Percentiles rank a stretch among this genome's conserved stretches.
These are phyloP conservation scores for Orbilia ellipsospora DNA, from an alignment of 2,329 filamentous ascomycete genomes.

Conservation along the genomic window DNA sequence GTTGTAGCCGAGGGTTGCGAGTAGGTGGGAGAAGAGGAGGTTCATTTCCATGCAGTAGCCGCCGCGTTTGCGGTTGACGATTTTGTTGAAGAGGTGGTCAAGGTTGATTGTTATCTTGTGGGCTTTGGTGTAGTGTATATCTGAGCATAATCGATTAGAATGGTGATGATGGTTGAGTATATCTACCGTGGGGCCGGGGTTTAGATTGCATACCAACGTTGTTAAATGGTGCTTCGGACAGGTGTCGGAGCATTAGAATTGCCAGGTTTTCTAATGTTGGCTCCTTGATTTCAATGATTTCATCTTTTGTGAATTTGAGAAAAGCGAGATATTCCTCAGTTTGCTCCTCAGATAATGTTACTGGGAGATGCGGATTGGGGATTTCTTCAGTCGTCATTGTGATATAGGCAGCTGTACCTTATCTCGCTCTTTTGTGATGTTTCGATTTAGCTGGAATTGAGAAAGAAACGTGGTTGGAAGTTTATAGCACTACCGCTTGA, in stretches of 20 bases:
- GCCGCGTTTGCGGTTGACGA: conserved; percentile 36
- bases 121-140: conserved; percentile 41
- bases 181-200: too few relatives aligned
- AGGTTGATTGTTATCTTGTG: conserved; percentile 23
- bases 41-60: conserved; percentile 51
- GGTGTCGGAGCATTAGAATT: conserved; percentile 31
- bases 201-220: conserved; percentile 24
- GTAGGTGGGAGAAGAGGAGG: conserved; percentile 37
- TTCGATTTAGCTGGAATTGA: not conserved
- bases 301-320: conserved; percentile 31
- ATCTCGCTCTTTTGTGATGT: not conserved
- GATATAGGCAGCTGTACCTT: not conserved
- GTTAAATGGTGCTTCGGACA: conserved; percentile 27
- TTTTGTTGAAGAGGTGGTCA: conserved; percentile 38
- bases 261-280: conserved; percentile 32
- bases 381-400: conserved; percentile 23
- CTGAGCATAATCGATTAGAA: conserved; percentile 12
- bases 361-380: conserved; percentile 4
- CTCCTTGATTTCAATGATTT: conserved; percentile 13
- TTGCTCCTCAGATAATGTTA: conserved; percentile 16
- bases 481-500: too few relatives aligned
- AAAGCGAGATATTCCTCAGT: conserved; percentile 38
- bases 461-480: too few relatives aligned
- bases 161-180: not conserved
- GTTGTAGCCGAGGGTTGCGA: conserved; percentile 36